Conservation (phyloP, 495 filamentous ascomycete genomes). For the Cryomyces minteri region DNA sequence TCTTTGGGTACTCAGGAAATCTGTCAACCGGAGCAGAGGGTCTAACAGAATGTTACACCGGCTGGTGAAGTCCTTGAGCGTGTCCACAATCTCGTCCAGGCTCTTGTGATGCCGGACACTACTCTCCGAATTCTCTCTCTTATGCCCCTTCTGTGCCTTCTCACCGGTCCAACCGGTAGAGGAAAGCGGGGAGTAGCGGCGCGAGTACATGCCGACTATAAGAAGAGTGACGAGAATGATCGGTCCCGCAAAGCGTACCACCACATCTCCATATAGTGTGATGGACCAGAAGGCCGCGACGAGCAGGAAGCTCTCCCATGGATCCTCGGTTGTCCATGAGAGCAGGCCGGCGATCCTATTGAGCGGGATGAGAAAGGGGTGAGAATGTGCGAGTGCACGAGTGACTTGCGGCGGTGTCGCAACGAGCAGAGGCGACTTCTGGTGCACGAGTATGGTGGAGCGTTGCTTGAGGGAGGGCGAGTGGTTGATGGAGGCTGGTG, state of each 20-base stretch:
- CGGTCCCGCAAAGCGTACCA: conserved; percentile 66
- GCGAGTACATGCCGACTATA: conserved; percentile 81
- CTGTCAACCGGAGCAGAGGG: conserved; percentile 70
- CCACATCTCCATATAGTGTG: conserved; percentile 65
- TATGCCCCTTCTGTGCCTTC: conserved; percentile 32
- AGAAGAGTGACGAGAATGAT: conserved; percentile 58
- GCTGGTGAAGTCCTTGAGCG: conserved; percentile 67
- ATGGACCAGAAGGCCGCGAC: conserved; percentile 69
- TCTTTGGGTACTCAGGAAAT: conserved; percentile 81
- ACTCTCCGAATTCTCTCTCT: conserved; percentile 36
- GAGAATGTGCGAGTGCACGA: conserved; percentile 77
- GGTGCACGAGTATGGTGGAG: conserved; percentile 85
- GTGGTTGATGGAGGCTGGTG: conserved; percentile 55
- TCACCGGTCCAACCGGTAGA: conserved; percentile 59
- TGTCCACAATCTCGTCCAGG: conserved; percentile 91
- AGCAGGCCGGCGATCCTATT: conserved; percentile 69
- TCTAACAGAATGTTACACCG: conserved; percentile 85
- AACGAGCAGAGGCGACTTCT: conserved; percentile 83
- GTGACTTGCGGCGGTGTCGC: conserved; percentile 91
- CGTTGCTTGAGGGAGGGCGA: conserved; percentile 53
- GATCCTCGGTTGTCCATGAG: conserved; percentile 83
- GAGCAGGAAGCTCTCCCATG: conserved; percentile 92
- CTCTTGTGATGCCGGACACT: conserved; percentile 62
- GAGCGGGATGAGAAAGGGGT: conserved; percentile 75
- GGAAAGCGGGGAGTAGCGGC: conserved; percentile 77